A percentile compares a stretch with the other conserved stretches of the same genome.
phyloP scores from a whole-genome alignment of 2,329 filamentous ascomycete genomes.

The Plectosphaerella sp. region DNA sequence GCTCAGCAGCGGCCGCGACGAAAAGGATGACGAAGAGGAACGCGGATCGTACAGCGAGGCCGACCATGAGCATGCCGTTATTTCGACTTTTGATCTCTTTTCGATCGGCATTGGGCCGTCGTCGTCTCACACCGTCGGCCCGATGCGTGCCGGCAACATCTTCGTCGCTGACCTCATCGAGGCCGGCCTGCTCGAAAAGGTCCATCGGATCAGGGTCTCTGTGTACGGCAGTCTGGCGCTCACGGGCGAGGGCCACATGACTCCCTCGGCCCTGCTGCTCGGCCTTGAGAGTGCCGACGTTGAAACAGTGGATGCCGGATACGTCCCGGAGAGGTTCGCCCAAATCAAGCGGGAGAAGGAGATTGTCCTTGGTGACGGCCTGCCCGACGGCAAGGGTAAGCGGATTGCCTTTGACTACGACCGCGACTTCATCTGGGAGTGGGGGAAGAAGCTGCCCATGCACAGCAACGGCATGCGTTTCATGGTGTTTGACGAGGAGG shows the following conservation, averaged over 20 bases:
- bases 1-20: constrained; percentile 7
- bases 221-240: constrained; percentile 46
- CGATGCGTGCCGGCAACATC: constrained; percentile 48
- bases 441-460: constrained; percentile 44
- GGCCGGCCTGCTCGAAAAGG: constrained; percentile 37
- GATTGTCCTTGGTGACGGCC: constrained; percentile 35
- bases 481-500: constrained; percentile 42
- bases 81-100: constrained; percentile 47
- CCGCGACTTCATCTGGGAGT: constrained; percentile 45
- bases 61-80: constrained; percentile 46
- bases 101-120: constrained; percentile 48
- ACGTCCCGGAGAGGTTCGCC: constrained; percentile 39
- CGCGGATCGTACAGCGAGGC: constrained; percentile 42
- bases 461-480: constrained; percentile 50
- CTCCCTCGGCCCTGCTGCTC: constrained; percentile 41
- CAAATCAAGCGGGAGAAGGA: constrained; percentile 42
- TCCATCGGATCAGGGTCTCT: constrained; percentile 41
- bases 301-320: constrained; percentile 43
- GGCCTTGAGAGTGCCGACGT: constrained; percentile 46
- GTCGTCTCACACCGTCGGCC: constrained; percentile 46
- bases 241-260: constrained; percentile 49
- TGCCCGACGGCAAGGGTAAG: constrained; percentile 32
- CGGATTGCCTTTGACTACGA: constrained; percentile 46
- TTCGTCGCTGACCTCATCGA: constrained; percentile 43
- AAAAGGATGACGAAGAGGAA: constrained; percentile 23